A percentile compares a stretch with the other conserved stretches of the same genome.
phyloP scores from a whole-genome alignment of 129 eudicot genomes.

The Tagetes patula region DNA sequence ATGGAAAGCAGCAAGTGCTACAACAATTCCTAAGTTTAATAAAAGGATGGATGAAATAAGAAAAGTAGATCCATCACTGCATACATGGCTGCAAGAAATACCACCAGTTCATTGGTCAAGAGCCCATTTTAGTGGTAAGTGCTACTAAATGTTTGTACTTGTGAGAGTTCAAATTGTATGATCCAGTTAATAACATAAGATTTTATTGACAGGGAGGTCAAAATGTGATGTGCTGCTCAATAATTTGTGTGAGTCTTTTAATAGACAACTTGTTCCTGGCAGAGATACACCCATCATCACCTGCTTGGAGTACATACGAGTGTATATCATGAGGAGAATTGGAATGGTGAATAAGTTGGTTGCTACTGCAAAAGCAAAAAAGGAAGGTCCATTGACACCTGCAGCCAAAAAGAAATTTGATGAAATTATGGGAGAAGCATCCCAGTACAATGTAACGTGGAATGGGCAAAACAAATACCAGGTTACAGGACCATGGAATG shows the following conservation, averaged over 20 bases:
- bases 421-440: neutral
- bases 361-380: neutral
- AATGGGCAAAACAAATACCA: too few species aligned
- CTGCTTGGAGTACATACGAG: neutral
- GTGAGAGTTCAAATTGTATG: too few species aligned
- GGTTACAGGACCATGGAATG: neutral
- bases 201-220: neutral
- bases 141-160: too few species aligned
- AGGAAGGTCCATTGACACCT: neutral
- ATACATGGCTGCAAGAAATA: too few species aligned
- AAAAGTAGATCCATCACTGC: too few species aligned
- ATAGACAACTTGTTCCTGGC: neutral
- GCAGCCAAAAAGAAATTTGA: neutral
- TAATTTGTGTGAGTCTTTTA: neutral
- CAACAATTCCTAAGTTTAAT: too few species aligned
- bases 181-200: too few species aligned
- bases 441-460: too few species aligned
- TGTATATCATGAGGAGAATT: neutral
- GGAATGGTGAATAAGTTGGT: neutral
- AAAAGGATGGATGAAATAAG: too few species aligned
- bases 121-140: too few species aligned
- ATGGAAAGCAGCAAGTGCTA: too few species aligned
- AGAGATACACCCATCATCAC: neutral
- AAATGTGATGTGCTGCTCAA: neutral
- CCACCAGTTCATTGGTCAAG: too few species aligned